A percentile compares a stretch with the other conserved stretches of the same genome.
Evolutionary conservation across 164 flowering plant species (phyloP).

Genomic region (Vitis riparia): DNA sequence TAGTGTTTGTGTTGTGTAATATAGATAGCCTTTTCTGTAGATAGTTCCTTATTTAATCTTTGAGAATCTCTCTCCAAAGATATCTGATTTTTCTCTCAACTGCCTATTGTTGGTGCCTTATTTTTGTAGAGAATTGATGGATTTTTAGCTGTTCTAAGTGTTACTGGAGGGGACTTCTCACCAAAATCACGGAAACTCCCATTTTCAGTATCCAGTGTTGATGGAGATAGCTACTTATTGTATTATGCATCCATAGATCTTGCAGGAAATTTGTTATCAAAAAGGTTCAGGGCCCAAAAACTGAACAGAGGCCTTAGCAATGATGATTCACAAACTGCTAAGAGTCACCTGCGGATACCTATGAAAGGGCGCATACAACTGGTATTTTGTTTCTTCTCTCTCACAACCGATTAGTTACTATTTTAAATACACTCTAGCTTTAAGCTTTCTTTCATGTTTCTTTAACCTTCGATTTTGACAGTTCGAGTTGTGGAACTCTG

Average conservation of each 20-base stretch:
- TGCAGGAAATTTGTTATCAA: conserved; percentile 43
- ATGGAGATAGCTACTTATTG: conserved; percentile 74
- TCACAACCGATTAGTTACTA: neutral
- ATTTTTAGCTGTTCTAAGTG: conserved; percentile 82
- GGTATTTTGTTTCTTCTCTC: conserved; percentile 43
- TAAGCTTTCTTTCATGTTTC: no score
- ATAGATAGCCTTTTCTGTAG: neutral
- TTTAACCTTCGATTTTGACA: no score
- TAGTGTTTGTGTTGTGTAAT: conserved; percentile 12
- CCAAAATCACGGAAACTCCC: conserved; percentile 91
- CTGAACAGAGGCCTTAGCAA: conserved; percentile 48
- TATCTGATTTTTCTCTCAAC: conserved; percentile 7
- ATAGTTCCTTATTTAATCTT: neutral
- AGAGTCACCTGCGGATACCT: conserved; percentile 71
- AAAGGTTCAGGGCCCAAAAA: conserved; percentile 41
- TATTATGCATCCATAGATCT: conserved; percentile 84
- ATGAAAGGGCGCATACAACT: conserved; percentile 93
- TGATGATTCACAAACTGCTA: conserved; percentile 44
- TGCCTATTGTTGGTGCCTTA: conserved; percentile 3
- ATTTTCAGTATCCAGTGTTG: conserved; percentile 80
- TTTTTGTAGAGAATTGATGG: conserved; percentile 75
- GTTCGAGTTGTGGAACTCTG: no score
- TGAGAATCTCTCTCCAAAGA: neutral
- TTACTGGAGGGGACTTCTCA: conserved; percentile 82
- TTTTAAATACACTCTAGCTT: no score